Evolutionary conservation across 352 stramenopile species (phyloP), one percentile per base, ranked within the genome.

Genomic region (Phytopythium cucurbitacearum): DNA sequence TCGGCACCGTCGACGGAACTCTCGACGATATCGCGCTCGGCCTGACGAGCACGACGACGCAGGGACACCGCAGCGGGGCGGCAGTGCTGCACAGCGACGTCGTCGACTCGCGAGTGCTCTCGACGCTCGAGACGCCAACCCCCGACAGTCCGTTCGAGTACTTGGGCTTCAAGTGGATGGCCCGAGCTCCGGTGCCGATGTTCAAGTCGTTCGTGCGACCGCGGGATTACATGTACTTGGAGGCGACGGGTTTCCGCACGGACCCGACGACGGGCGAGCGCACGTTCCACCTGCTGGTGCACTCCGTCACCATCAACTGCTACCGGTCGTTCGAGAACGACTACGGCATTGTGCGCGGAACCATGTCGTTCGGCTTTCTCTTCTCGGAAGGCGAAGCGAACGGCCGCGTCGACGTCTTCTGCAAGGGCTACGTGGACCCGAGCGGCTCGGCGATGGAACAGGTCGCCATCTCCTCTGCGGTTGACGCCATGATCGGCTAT

Each of bases 211-310:
- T 70, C 28, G 54, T 60, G 13, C 65, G 65, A 47, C 56, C 65
- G 3, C 57, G 69, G 32, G 71, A 83, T 53, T 67, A 73, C 12
- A 65, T 80, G 12, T 80, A 67, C 40, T 58, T 85, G 0, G 69
- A 81, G 41, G 65, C 57, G 5, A 79, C 69, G 0, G 74, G 74
- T 40, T 54, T 5, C 55, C 60, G 28, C 45, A 53, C 34, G 44
- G 69, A 44, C 54, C 69, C 51, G 60, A 62, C 8, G 46, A 70
- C 48, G 45, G 71, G 11, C 56, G 56, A 15, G 65, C 48, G 59
- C 33, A 53, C 73, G 28, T 65, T 65, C 35, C 61, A 61, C 51
- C 41, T 69, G 42, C 51, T 74, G 21, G 53, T 71, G 52, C 68
- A 77, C 57, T 74, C 68, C 38, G 53, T 77, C 21, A 62, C 69